Conservation (phyloP, 179 eudicot species). For the Corrigiola litoralis region DNA sequence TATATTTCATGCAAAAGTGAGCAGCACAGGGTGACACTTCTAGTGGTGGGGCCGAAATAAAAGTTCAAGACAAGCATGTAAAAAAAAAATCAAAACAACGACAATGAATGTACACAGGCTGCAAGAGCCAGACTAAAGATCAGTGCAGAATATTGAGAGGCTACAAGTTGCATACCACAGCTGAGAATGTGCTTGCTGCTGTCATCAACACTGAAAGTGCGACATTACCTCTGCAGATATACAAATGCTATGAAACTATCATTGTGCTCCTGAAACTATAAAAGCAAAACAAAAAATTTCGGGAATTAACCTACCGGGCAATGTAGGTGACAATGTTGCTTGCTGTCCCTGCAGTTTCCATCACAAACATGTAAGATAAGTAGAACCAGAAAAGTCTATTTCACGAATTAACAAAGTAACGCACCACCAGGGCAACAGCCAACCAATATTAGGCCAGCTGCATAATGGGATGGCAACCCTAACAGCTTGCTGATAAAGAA, state of each 20-base stretch:
- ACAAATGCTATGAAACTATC: slow-evolving; percentile 4
- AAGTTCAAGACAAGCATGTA: not conserved
- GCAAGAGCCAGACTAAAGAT: not conserved
- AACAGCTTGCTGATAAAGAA: slow-evolving; percentile 68
- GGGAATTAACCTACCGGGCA: slow-evolving; percentile 26
- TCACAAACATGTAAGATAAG: slow-evolving; percentile 2
- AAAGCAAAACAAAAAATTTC: not conserved
- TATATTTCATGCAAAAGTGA: not conserved
- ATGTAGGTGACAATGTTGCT: slow-evolving; percentile 42
- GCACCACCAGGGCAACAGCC: slow-evolving; percentile 89
- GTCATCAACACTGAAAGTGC: slow-evolving; percentile 94
- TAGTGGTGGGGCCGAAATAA: not conserved
- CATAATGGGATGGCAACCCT: slow-evolving; percentile 66
- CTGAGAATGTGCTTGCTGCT: slow-evolving; percentile 83
- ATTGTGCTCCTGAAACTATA: not conserved
- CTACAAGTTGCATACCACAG: slow-evolving; percentile 62
- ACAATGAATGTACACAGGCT: not conserved
- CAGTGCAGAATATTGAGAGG: not conserved
- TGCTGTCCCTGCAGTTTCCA: slow-evolving; percentile 32
- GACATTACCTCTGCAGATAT: slow-evolving; percentile 69
- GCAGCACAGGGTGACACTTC: not conserved
- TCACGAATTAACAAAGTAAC: slow-evolving; percentile 18
- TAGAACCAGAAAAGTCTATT: not conserved
- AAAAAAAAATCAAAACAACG: not conserved
- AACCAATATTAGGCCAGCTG: slow-evolving; percentile 80